A percentile compares a stretch with the other conserved stretches of the same genome.
These are phyloP conservation scores for Globisporangium middletonii DNA, from an alignment of 352 stramenopile species.

Conservation along the genomic window DNA sequence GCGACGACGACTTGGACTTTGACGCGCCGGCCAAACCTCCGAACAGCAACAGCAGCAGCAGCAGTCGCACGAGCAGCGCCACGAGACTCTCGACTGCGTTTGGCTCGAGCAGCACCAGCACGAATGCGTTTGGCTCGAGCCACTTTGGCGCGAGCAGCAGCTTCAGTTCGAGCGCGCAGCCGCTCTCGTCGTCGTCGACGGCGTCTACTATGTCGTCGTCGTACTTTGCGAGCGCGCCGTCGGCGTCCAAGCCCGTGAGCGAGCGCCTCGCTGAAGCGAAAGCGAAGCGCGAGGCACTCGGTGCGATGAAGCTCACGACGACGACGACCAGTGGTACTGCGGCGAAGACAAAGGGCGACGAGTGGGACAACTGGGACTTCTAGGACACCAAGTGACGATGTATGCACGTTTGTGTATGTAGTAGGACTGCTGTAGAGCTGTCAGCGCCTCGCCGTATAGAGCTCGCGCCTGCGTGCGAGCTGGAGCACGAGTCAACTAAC, in stretches of 20 bases:
- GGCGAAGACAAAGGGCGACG: constrained; percentile 47
- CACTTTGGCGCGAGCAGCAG: constrained; percentile 3
- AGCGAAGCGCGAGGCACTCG: constrained; percentile 39
- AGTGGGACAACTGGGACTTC: constrained; percentile 83
- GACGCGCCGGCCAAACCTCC: constrained; percentile 4
- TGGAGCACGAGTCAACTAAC: too few relatives aligned
- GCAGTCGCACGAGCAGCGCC: not conserved
- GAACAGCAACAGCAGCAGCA: not conserved
- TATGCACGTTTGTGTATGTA: too few relatives aligned
- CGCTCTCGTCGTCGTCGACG: not conserved
- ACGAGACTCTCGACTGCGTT: constrained; percentile 1
- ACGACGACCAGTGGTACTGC: constrained; percentile 8
- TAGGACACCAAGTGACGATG: constrained; percentile 11
- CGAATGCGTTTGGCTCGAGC: constrained; percentile 7
- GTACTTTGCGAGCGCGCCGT: constrained; percentile 9
- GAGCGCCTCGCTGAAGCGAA: constrained; percentile 54
- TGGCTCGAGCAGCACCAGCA: constrained; percentile 6
- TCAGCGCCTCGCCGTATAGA: too few relatives aligned
- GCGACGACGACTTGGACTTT: constrained; percentile 39
- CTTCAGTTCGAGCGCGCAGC: constrained; percentile 1
- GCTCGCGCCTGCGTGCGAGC: not conserved
- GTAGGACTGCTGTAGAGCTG: too few relatives aligned
- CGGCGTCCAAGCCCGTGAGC: constrained; percentile 33
- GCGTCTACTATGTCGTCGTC: constrained; percentile 12
- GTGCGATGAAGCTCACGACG: constrained; percentile 55